Conservation (phyloP, 2,329 filamentous ascomycete genomes). For the Cercospora nicotianae region DNA sequence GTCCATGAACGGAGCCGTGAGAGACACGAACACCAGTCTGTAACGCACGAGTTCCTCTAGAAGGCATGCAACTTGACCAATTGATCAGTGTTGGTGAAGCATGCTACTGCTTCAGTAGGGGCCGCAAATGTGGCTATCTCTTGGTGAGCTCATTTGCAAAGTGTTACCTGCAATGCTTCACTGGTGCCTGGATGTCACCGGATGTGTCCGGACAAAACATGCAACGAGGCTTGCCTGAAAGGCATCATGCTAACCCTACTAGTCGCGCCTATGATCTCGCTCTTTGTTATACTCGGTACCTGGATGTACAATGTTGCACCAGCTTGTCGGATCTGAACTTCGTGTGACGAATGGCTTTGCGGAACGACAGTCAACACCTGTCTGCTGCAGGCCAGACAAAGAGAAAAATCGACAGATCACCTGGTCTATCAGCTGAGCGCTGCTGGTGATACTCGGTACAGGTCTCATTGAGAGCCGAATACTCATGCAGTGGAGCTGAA, state of each 20-base stretch:
- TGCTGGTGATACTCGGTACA: neutral
- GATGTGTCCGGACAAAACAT: conserved; percentile 1
- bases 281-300: neutral
- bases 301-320: neutral
- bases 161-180: neutral
- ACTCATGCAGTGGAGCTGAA: neutral
- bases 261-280: neutral
- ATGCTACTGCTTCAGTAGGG: neutral
- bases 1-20: neutral
- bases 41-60: neutral
- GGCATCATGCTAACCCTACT: neutral
- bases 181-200: neutral
- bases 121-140: neutral
- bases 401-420: neutral
- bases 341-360: neutral
- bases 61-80: neutral
- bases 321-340: neutral
- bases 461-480: neutral
- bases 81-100: neutral
- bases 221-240: neutral
- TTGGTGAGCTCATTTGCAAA: neutral
- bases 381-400: neutral
- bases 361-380: neutral
- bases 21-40: neutral
- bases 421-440: neutral